Conservation (phyloP, 1,284 basidiomycete species). For the Sporisorium graminicola region DNA sequence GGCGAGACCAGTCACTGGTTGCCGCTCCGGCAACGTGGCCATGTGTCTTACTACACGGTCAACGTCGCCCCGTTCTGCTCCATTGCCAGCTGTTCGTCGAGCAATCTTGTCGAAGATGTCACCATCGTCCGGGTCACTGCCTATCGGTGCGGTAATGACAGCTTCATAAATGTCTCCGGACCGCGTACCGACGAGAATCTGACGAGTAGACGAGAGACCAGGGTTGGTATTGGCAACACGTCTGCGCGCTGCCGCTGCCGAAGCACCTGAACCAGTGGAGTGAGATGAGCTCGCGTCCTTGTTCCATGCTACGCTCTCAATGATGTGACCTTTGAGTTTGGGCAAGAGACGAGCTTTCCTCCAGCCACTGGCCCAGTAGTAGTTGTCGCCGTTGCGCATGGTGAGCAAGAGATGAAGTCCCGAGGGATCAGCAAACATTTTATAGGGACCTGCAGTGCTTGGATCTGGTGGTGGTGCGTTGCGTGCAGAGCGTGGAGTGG, state of each 20-base stretch:
- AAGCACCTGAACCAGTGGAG: not conserved
- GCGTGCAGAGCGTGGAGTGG: slow-evolving; percentile 48
- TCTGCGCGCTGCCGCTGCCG: slow-evolving; percentile 12
- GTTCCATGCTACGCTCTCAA: slow-evolving; percentile 95
- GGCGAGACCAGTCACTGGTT: slow-evolving; percentile 60
- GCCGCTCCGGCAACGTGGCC: slow-evolving; percentile 58
- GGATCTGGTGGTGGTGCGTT: slow-evolving; percentile 54
- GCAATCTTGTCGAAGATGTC: slow-evolving; percentile 68
- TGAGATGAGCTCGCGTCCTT: slow-evolving; percentile 2
- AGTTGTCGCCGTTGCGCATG: slow-evolving; percentile 89
- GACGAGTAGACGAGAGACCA: slow-evolving; percentile 73
- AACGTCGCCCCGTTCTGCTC: slow-evolving; percentile 48
- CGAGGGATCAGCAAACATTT: slow-evolving; percentile 78
- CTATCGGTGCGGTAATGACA: slow-evolving; percentile 77
- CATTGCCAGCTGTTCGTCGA: slow-evolving; percentile 56
- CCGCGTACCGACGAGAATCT: slow-evolving; percentile 86
- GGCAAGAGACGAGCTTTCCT: slow-evolving; percentile 57
- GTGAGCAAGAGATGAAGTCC: slow-evolving; percentile 89
- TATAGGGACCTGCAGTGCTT: slow-evolving; percentile 43
- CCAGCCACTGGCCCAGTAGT: slow-evolving; percentile 76
- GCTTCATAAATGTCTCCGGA: slow-evolving; percentile 70
- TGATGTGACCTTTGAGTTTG: slow-evolving; percentile 81
- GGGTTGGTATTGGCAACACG: slow-evolving; percentile 13
- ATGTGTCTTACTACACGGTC: slow-evolving; percentile 59
- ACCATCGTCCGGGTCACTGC: slow-evolving; percentile 71